Base-by-base conservation (phyloP, 306 rosid genomes). In the Pyrus bretschneideri region DNA sequence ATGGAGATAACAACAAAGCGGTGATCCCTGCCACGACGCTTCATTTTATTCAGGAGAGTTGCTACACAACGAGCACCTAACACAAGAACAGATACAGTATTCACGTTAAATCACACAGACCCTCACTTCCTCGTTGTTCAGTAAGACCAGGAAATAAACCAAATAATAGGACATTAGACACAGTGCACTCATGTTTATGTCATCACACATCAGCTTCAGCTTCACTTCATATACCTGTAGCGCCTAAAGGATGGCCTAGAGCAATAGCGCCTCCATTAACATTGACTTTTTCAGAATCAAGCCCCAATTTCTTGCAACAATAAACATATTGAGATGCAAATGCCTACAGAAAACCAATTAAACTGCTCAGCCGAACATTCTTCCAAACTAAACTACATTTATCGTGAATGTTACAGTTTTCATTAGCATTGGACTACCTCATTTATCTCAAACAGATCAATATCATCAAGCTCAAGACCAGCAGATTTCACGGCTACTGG, bases 181-280 rank as follows among this genome's bases (percentile, higher is more conserved):
- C n/a, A 57, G 22, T 15, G 10, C 3, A 21, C 19, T 33, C 22
- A 2, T 57, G 33, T 8, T 23, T 2, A 17, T 54, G 33, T 71
- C 45, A 71, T 30, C 30, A 52, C 30, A 52, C 42, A 12, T 57
- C 75, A 33, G 31, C 45, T 57, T 17, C 22, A 6, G 4, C 35
- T 58, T 21, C 44, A 33, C n/a, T 69, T 71, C 15, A 30, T 10
- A 15, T 78, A 94, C 97, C 97, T 83, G 97, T 95, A 55, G 91
- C 95, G 0, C 96, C 98, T 85, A 95, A 76, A 78, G 97, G 98
- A 92, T 95, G 98, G 9, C 98, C 98, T 49, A 92, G 82, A 64
- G 97, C 98, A 71, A 94, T 81, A 33, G 98, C 98, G 64, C 98
- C 98, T 76, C 97, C 98, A 72, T 92, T 92, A 30, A 89, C 97